Conservation (phyloP, 768 basidiomycete genomes). For the Podaxis sp. region DNA sequence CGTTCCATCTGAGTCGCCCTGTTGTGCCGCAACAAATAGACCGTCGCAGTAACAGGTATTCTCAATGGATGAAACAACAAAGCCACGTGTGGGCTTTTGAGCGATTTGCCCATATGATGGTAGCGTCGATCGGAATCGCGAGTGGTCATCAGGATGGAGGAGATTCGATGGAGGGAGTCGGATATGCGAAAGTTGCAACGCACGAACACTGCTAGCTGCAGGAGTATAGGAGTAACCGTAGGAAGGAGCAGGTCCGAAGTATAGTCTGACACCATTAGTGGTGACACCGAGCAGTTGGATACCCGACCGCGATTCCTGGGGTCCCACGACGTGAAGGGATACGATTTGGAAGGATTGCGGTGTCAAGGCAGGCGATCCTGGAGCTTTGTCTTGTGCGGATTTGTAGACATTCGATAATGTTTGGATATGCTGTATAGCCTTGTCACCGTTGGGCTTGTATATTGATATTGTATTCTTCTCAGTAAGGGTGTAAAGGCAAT, state of each 20-base stretch:
- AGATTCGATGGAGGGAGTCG: slow-evolving; percentile 76
- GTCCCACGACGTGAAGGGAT: slow-evolving; percentile 66
- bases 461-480: slow-evolving; percentile 64
- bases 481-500: slow-evolving; percentile 78
- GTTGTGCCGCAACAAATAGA: slow-evolving; percentile 68
- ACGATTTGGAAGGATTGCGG: slow-evolving; percentile 71
- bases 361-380: slow-evolving; percentile 70
- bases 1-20: slow-evolving; percentile 68
- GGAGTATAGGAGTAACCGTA: slow-evolving; percentile 52
- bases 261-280: slow-evolving; percentile 79
- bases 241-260: slow-evolving; percentile 62
- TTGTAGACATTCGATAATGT: slow-evolving; percentile 76
- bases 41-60: slow-evolving; percentile 68
- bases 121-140: slow-evolving; percentile 45
- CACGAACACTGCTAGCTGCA: slow-evolving; percentile 32
- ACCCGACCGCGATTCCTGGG: slow-evolving; percentile 63
- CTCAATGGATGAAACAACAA: slow-evolving; percentile 58
- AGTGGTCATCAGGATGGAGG: slow-evolving; percentile 73
- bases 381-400: slow-evolving; percentile 77
- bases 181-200: slow-evolving; percentile 73
- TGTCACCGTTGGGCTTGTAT: slow-evolving; percentile 64
- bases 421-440: slow-evolving; percentile 68
- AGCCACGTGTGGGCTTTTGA: slow-evolving; percentile 52
- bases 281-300: slow-evolving; percentile 83
- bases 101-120: slow-evolving; percentile 52